Base-by-base conservation (phyloP, 805 yeast genomes). In the Aciculoconidium aculeatum region DNA sequence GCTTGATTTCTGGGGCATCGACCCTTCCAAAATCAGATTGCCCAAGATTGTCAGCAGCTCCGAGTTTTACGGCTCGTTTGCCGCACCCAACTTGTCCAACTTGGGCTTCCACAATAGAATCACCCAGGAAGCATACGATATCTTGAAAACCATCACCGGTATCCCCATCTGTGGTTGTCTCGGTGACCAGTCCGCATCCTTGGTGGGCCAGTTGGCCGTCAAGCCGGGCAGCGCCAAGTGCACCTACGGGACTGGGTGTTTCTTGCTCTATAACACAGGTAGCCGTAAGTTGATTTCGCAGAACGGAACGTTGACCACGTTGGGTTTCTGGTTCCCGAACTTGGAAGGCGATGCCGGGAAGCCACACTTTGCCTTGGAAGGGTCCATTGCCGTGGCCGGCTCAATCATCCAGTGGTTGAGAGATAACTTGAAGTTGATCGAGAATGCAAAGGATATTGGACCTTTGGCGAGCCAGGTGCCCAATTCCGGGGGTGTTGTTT, bases 221-320 rank as follows among this genome's bases (percentile, higher is more conserved):
- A 68, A 73, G 40, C 70, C 75, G 24, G 96, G 96, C 32, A 76
- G 80, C 25, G 95, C 95, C 25, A 88, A 88, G 58, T 86, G 95
- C 67, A 88, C 97, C 7, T 88, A 87, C 49, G 97, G 97, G 39
- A 88, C 97, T 1, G 97, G 97, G 38, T 84, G 95, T 54, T 88
- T 88, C 67, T 58, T 88, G 38, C 66, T 90, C 39, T 85, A 81
- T 67, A 88, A 88, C 58, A 83, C 95, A 2, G 97, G 97, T 35
- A 56, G 64, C 25, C 57, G 66, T 29, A 80, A 85, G 35, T 69
- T 86, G 47, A 70, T 80, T 19, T 76, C 88, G 18, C 66, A 73
- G 19, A 77, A 82, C 50, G 96, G 96, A 27, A 77, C 94, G 9
- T 67, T 88, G 42, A 87, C 96, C 23, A 88, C 96, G 1, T 72